These are phyloP conservation scores for Geosmithia putterillii DNA, from an alignment of 2,329 filamentous ascomycete genomes.

Conservation along the genomic window DNA sequence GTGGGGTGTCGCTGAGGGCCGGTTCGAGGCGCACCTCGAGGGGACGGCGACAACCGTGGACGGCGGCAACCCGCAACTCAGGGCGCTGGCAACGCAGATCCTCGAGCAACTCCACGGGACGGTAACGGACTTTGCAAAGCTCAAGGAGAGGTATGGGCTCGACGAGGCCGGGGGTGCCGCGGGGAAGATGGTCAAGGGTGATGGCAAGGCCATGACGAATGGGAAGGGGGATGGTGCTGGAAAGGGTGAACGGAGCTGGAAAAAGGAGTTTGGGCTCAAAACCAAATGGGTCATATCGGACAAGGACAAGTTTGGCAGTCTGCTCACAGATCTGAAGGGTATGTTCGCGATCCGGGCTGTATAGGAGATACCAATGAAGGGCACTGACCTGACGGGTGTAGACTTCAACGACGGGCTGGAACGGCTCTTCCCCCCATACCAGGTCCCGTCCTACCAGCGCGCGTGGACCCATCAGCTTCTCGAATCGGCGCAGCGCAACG, in stretches of 20 bases:
- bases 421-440: slow-evolving; percentile 28
- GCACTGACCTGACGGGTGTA: slow-evolving; percentile 4
- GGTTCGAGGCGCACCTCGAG: slow-evolving; percentile 26
- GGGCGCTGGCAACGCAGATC: slow-evolving; percentile 25
- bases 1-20: slow-evolving; percentile 33
- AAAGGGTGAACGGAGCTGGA: slow-evolving; percentile 17
- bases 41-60: slow-evolving; percentile 9
- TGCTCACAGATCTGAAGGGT: slow-evolving; percentile 28
- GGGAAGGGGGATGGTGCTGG: slow-evolving; percentile 4
- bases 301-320: slow-evolving; percentile 29
- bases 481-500: slow-evolving; percentile 27
- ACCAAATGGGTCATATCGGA: slow-evolving; percentile 32
- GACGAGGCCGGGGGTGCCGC: slow-evolving; percentile 1
- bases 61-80: slow-evolving; percentile 19
- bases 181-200: slow-evolving; percentile 1
- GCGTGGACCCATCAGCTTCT: slow-evolving; percentile 34
- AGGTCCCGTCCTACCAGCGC: slow-evolving; percentile 27
- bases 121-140: slow-evolving; percentile 28
- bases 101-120: slow-evolving; percentile 28
- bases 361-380: background rate
- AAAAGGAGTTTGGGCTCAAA: slow-evolving; percentile 19
- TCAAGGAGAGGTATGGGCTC: slow-evolving; percentile 29
- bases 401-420: slow-evolving; percentile 36
- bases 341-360: slow-evolving; percentile 2
- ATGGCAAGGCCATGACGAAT: background rate